phyloP scores from a whole-genome alignment of 805 yeast genomes.

The Candida germanica region DNA sequence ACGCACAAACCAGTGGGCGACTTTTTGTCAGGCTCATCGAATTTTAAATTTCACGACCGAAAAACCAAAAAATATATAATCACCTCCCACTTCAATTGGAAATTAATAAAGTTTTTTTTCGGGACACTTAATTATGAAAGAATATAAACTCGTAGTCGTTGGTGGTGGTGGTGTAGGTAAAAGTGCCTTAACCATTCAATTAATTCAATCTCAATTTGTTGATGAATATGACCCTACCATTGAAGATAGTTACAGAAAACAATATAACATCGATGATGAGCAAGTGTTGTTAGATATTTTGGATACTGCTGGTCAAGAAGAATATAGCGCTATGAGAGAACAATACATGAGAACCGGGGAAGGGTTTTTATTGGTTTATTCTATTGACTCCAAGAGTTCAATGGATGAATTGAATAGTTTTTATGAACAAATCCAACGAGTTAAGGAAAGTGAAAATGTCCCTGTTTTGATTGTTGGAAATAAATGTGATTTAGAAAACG shows the following conservation, averaged over 20 bases:
- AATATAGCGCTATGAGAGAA: conserved; percentile 80
- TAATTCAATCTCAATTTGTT: conserved; percentile 91
- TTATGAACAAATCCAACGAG: conserved; percentile 72
- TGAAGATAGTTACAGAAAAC: conserved; percentile 88
- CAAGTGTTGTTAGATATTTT: conserved; percentile 77
- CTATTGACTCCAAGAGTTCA: conserved; percentile 79
- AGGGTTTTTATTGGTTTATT: conserved; percentile 86
- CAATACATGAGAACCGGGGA: conserved; percentile 96
- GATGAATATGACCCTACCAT: conserved; percentile 98
- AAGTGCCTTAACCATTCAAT: conserved; percentile 90
- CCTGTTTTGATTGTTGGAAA: conserved; percentile 82
- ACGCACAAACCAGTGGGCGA: no score
- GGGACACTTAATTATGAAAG: conserved; percentile 54
- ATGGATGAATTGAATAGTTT: conserved; percentile 82
- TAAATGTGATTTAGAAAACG: conserved; percentile 71
- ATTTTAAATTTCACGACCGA: not conserved
- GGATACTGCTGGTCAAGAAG: conserved; percentile 99
- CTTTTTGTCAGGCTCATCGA: no score
- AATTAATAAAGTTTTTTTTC: no score
- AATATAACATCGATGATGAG: conserved; percentile 77
- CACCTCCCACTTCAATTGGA: not conserved
- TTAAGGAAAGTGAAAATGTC: conserved; percentile 68
- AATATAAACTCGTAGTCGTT: conserved; percentile 90
- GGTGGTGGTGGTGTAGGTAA: conserved; percentile 99
- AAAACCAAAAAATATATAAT: no score